These are phyloP conservation scores for Acacia crassicarpa DNA, from an alignment of 306 rosid genomes.

Conservation along the genomic window DNA sequence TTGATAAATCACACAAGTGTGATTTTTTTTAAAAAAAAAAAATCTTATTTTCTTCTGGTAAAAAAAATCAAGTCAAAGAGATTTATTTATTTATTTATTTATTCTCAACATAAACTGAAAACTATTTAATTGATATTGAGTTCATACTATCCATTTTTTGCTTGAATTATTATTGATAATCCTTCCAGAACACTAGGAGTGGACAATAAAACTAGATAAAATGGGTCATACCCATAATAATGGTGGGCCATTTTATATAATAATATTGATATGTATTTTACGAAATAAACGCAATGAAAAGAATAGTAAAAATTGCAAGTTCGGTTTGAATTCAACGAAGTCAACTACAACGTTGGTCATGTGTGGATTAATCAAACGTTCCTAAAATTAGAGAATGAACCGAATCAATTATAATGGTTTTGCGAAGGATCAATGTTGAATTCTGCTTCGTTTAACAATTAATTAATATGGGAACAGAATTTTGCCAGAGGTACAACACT, in stretches of 20 bases:
- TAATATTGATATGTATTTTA: background rate
- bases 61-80: too few species aligned
- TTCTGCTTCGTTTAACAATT: background rate
- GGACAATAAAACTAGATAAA: background rate
- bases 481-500: background rate
- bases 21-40: too few species aligned
- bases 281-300: background rate
- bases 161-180: too few species aligned
- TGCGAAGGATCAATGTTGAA: background rate
- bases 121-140: too few species aligned
- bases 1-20: too few species aligned
- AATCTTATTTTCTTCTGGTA: too few species aligned
- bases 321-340: background rate
- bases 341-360: background rate
- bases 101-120: too few species aligned
- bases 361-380: too few species aligned
- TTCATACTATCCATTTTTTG: too few species aligned
- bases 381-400: background rate
- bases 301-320: background rate
- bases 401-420: background rate
- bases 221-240: background rate
- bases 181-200: too few species aligned
- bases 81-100: rapidly evolving
- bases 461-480: background rate
- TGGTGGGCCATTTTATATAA: background rate